Base-by-base conservation (phyloP, 1,139 yeast species). In the Hyphopichia burtonii region DNA sequence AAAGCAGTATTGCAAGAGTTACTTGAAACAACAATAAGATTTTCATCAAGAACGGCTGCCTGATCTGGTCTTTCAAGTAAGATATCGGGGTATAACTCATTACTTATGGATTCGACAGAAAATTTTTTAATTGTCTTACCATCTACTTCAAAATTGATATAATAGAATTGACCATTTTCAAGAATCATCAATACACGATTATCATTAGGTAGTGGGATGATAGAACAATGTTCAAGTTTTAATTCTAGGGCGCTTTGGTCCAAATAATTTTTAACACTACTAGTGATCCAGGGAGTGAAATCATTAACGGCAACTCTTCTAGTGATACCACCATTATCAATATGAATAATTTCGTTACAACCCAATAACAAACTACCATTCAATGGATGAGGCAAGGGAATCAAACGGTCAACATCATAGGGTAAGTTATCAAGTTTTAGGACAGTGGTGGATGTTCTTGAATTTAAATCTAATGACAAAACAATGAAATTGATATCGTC, bases 281-380 rank as follows among this genome's bases (percentile, higher is more conserved):
- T 68, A 0, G 91, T 78, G 34, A 73, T 70, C 25, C 70, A 65
- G 2, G 71, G 53, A 14, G 82, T 77, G 51, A 65, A 84, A 44
- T 71, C 66, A 56, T 87, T 88, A 5, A 85, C 80, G 1, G 86
- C 83, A 1, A 85, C 68, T 32, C 91, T 86, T 51, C 80, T 78
- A 1, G 76, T 61, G 20, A 85, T 78, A 9, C 97, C 97, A 2
- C 94, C 83, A 40, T 88, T 82, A 56, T 90, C 96, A 18, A 90
- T 76, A 58, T 88, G 94, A 15, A 89, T 66, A 14, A 91, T 54
- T 51, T 86, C 89, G 57, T 91, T 90, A 25, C 86, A 76, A 1
- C 97, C 97, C 8, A 87, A 44, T 17, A 90, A 61, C 14, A 90
- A 65, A 36, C 84, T 71, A 1, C 96, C 95, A 45, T 85, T 86